Base-by-base conservation (phyloP, 2,329 filamentous ascomycete species). In the Apiospora phragmitis region DNA sequence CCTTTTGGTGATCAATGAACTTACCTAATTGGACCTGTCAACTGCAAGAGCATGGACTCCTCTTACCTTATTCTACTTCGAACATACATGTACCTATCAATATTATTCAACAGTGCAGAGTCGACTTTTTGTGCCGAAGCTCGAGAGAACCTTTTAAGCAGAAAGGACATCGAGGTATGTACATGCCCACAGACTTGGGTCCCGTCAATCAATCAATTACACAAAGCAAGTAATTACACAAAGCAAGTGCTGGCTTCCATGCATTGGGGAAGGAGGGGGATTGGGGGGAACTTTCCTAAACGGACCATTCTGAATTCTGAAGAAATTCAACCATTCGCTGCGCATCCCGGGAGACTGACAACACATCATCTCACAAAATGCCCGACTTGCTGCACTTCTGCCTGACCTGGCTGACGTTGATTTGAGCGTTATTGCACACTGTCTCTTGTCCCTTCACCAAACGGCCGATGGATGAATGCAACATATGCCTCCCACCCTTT, bases 361-460 rank as follows among this genome's bases (percentile, higher is more conserved):
- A 86, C 85, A 82, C 84, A 86, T 86, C 84, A 84, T 79, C 81
- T 79, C 77, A 80, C 78, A 74, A 79, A 79, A 79, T 79, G 81
- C 82, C 82, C 79, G 80, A 82, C 80, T 76, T 79, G 77, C 79
- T 84, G 83, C 83, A 84, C 79, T 81, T 82, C 81, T 85, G 83
- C 83, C 83, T 83, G 81, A 85, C 81, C 76, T 78, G 77, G 73
- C 78, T 73, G 76, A 77, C 72, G 74, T 38, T 62, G 67, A 38
- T 49, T 51, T 68, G 45, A 68, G 42, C 24, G 24, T 66, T 55
- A 29, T 71, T 43, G 26, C 70, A 49, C 65, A 24, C 45, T 55
- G 32, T 35, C 38, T 66, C 26, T 69, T 69, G 29, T 68, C 42
- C 65, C 42, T 49, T 45, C 67, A 41, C 26, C 67, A 68, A 62